Conservation (phyloP, 768 basidiomycete species). For the Sporobolomyces roseus region DNA sequence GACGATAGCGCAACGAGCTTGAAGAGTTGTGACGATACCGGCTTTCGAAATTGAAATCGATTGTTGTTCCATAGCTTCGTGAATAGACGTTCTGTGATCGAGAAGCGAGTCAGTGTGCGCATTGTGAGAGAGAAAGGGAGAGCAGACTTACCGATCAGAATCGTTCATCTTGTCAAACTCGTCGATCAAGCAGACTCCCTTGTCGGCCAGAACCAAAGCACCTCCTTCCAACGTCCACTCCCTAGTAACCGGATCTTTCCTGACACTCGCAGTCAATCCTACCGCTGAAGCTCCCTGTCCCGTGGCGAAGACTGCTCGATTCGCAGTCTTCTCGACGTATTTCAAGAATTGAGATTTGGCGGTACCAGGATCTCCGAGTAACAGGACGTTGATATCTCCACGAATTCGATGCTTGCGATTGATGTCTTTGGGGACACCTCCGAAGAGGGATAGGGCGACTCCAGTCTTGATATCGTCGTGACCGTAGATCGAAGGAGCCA, state of each 20-base stretch:
- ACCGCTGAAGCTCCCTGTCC: slow-evolving; percentile 98
- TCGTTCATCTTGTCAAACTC: slow-evolving; percentile 99
- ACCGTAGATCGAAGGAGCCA: slow-evolving; percentile 97
- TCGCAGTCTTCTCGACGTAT: slow-evolving; percentile 97
- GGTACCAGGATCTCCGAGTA: slow-evolving; percentile 96
- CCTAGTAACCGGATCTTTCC: slow-evolving; percentile 91
- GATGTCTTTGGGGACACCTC: slow-evolving; percentile 91
- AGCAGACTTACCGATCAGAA: slow-evolving; percentile 60
- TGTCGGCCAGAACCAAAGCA: slow-evolving; percentile 95
- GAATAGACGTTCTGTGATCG: slow-evolving; percentile 69
- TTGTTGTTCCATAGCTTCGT: slow-evolving; percentile 99
- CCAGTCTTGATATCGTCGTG: slow-evolving; percentile 99
- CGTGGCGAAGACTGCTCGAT: slow-evolving; percentile 94
- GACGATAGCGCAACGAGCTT: slow-evolving; percentile 94
- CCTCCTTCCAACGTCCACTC: slow-evolving; percentile 99
- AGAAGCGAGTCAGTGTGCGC: neutral
- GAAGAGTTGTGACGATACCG: slow-evolving; percentile 95
- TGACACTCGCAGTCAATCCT: slow-evolving; percentile 97
- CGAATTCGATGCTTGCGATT: slow-evolving; percentile 93
- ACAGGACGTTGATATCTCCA: slow-evolving; percentile 94
- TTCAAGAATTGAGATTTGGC: slow-evolving; percentile 99
- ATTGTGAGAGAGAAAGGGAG: neutral
- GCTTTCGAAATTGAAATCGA: slow-evolving; percentile 98
- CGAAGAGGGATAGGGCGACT: slow-evolving; percentile 87
- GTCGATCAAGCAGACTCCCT: slow-evolving; percentile 95